Evolutionary conservation across 768 basidiomycete genomes (phyloP).

Genomic region (Rossbeevera mucosa): DNA sequence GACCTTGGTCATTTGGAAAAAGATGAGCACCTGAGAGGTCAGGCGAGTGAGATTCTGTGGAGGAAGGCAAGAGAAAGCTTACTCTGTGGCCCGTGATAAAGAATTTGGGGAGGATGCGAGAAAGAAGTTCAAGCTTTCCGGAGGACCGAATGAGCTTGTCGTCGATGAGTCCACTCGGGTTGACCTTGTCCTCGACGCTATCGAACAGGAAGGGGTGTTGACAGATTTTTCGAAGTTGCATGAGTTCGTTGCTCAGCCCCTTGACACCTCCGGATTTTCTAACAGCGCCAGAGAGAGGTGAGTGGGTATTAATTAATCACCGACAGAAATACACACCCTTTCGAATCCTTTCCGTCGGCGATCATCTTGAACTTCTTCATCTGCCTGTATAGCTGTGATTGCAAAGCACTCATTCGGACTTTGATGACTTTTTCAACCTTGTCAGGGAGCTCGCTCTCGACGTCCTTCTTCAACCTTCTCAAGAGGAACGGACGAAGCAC

Average conservation of each 20-base stretch:
- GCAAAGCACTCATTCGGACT: constrained; percentile 88
- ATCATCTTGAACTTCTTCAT: constrained; percentile 99
- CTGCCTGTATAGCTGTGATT: constrained; percentile 90
- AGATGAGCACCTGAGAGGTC: constrained; percentile 76
- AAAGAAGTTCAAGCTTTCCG: constrained; percentile 91
- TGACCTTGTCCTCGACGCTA: constrained; percentile 91
- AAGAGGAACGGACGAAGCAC: constrained; percentile 93
- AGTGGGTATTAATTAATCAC: constrained; percentile 1
- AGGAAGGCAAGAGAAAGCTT: constrained; percentile 14
- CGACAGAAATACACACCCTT: constrained; percentile 52
- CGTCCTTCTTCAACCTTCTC: constrained; percentile 91
- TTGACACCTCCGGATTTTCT: constrained; percentile 79
- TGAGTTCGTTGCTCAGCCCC: constrained; percentile 89
- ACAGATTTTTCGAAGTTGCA: constrained; percentile 97
- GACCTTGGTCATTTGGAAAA: constrained; percentile 99
- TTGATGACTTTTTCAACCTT: constrained; percentile 99
- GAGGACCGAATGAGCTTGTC: constrained; percentile 81
- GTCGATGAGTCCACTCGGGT: constrained; percentile 75
- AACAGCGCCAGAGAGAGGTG: constrained; percentile 1
- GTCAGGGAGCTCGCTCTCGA: constrained; percentile 91
- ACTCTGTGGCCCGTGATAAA: constrained; percentile 90
- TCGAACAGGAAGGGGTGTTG: constrained; percentile 97
- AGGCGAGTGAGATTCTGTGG: not conserved
- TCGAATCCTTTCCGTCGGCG: constrained; percentile 70
- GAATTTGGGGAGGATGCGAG: constrained; percentile 90